Evolutionary conservation across 2,329 filamentous ascomycete species (phyloP).

Genomic region (Aspergillus calidoustus): DNA sequence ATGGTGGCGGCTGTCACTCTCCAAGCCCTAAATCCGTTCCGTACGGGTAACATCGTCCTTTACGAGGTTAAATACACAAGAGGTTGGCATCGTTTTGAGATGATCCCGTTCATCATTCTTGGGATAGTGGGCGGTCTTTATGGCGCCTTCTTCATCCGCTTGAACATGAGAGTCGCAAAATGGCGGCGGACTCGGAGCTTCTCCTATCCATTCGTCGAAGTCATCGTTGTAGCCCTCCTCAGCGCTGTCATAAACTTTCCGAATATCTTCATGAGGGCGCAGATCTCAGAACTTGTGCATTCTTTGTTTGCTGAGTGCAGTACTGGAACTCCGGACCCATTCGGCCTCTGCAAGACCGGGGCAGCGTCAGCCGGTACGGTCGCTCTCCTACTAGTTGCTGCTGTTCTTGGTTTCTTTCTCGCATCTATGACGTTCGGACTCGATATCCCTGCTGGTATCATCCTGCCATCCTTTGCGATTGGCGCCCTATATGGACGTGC

Average conservation of each 20-base stretch:
- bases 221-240: slow-evolving; percentile 75
- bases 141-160: slow-evolving; percentile 90
- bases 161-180: slow-evolving; percentile 83
- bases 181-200: slow-evolving; percentile 76
- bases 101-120: slow-evolving; percentile 83
- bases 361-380: slow-evolving; percentile 82
- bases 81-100: slow-evolving; percentile 92
- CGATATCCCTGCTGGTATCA: slow-evolving; percentile 92
- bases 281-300: slow-evolving; percentile 88
- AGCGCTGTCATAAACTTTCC: slow-evolving; percentile 93
- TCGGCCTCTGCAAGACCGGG: slow-evolving; percentile 88
- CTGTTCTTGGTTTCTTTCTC: slow-evolving; percentile 81
- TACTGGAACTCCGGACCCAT: slow-evolving; percentile 71
- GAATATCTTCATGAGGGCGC: slow-evolving; percentile 93
- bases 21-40: slow-evolving; percentile 90
- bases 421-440: slow-evolving; percentile 89
- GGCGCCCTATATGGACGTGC: slow-evolving; percentile 89
- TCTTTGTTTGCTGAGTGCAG: slow-evolving; percentile 91
- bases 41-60: slow-evolving; percentile 91
- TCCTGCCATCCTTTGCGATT: slow-evolving; percentile 94
- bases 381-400: slow-evolving; percentile 78
- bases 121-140: slow-evolving; percentile 92
- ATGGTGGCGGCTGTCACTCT: slow-evolving; percentile 97
- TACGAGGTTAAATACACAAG: slow-evolving; percentile 94
- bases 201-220: slow-evolving; percentile 77